Conservation (phyloP, 805 yeast genomes). For the Saccharomycopsis lassenensis region DNA sequence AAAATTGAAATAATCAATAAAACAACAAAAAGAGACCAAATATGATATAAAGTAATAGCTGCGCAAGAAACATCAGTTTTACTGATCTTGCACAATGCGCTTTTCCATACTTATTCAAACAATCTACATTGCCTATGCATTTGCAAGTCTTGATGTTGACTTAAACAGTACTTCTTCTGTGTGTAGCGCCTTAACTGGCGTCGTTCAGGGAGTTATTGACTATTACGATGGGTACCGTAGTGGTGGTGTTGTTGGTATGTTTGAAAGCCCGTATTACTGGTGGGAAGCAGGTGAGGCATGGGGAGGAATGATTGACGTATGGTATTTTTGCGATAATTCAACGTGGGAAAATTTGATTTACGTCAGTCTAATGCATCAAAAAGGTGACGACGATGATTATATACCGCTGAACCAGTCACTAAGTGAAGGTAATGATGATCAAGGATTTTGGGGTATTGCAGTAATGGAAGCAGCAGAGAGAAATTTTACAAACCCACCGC, state of each 20-base stretch:
- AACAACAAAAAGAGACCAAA: no score
- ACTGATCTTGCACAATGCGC: no score
- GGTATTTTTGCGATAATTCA: conserved; percentile 57
- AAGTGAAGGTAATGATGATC: conserved; percentile 67
- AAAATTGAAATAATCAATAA: no score
- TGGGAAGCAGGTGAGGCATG: conserved; percentile 87
- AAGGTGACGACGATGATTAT: conserved; percentile 39
- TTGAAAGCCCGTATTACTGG: conserved; percentile 67
- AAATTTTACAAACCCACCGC: conserved; percentile 39
- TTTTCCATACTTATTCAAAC: no score
- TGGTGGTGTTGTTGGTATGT: conserved; percentile 68
- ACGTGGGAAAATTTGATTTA: conserved; percentile 48
- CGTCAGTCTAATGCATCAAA: conserved; percentile 36
- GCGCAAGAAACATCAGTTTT: no score
- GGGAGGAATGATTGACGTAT: conserved; percentile 57
- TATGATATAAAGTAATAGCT: no score
- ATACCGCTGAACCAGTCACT: conserved; percentile 53
- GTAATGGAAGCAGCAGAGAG: conserved; percentile 53
- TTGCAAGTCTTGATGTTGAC: no score
- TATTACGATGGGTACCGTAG: conserved; percentile 47
- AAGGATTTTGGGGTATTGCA: conserved; percentile 59
- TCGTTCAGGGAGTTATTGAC: conserved; percentile 52
- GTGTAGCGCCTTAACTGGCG: conserved; percentile 35
- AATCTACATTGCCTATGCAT: no score
- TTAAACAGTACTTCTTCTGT: neutral